Base-by-base conservation (phyloP, 2,329 filamentous ascomycete genomes). In the Verruconis gallopava region DNA sequence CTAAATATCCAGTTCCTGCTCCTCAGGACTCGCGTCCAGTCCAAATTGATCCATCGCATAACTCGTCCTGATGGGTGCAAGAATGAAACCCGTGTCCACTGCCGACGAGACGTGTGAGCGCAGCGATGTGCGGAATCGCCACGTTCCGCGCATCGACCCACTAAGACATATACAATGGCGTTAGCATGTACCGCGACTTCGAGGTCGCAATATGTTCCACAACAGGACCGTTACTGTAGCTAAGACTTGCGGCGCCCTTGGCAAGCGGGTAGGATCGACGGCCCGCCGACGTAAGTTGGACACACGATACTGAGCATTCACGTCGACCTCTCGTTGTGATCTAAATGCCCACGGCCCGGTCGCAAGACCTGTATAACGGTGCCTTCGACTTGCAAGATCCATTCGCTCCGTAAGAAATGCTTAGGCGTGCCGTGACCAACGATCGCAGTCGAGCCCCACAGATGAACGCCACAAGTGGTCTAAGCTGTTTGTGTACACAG, bases 111-210 rank as follows among this genome's bases (percentile, higher is more conserved):
- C 37, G 21, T n/a, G 40, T 43, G 17, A 48, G 28, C 14, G 40
- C 46, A 40, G 46, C 44, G 12, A 47, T 33, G 28, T 47, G 45
- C 36, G 44, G 42, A 22, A 22, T 48, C 11, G 47, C 47, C 11
- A 45, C 47, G 44, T 48, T 45, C 17, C 37, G 32, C 2, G 47
- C 38, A 37, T 45, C 15, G 5, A 47, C 42, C 25, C 25, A 30
- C 9, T 30, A 30, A 9, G 25, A n/a, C 9, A 30, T 9, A n/a
- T 30, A 9, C 25, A 30, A n/a, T n/a, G 25, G 6, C 6, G 25
- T n/a, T n/a, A 30, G n/a, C 9, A 9, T 30, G 25, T 30, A 9
- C 9, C 25, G 9, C 25, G 6, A 9, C 9, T n/a, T 9, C 25
- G 25, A 30, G n/a, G 25, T 30, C 6, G 25, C 25, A 9, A n/a